Conservation (phyloP, 768 basidiomycete species). For the Leccinum fibrillosum region DNA sequence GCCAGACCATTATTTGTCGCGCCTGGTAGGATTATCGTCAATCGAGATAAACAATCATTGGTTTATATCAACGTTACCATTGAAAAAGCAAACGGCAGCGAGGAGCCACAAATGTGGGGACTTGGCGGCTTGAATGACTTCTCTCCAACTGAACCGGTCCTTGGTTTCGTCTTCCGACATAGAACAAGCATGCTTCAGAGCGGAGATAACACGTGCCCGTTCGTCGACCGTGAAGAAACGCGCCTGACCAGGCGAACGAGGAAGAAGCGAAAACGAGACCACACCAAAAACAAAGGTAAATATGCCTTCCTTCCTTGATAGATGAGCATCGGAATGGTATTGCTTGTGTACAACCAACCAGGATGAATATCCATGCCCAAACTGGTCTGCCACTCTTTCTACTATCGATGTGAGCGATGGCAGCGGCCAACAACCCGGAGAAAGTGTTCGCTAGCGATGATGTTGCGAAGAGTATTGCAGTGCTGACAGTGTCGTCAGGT, state of each 20-base stretch:
- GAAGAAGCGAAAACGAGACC: conserved; percentile 46
- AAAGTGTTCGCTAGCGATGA: conserved; percentile 59
- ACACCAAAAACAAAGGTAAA: conserved; percentile 62
- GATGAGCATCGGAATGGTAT: neutral
- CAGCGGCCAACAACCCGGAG: conserved; percentile 62
- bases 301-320: conserved; percentile 44
- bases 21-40: conserved; percentile 14
- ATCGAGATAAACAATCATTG: neutral
- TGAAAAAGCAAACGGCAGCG: conserved; percentile 47
- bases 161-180: conserved; percentile 38
- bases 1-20: conserved; percentile 13
- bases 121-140: conserved; percentile 46
- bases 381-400: conserved; percentile 43
- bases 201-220: conserved; percentile 41
- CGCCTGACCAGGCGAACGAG: conserved; percentile 41
- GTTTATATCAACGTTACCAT: conserved; percentile 33
- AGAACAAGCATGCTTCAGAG: conserved; percentile 25
- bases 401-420: conserved; percentile 56
- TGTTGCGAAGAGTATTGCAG: conserved; percentile 38
- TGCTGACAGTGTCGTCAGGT: conserved; percentile 21
- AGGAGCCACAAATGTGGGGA: conserved; percentile 53
- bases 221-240: conserved; percentile 51
- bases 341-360: conserved; percentile 30
- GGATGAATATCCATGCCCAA: conserved; percentile 62
- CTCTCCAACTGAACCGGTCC: conserved; percentile 55